A percentile compares a stretch with the other conserved stretches of the same genome.
Evolutionary conservation across 208 protist genomes (phyloP).

Genomic region (Trichomonas vaginalis): DNA sequence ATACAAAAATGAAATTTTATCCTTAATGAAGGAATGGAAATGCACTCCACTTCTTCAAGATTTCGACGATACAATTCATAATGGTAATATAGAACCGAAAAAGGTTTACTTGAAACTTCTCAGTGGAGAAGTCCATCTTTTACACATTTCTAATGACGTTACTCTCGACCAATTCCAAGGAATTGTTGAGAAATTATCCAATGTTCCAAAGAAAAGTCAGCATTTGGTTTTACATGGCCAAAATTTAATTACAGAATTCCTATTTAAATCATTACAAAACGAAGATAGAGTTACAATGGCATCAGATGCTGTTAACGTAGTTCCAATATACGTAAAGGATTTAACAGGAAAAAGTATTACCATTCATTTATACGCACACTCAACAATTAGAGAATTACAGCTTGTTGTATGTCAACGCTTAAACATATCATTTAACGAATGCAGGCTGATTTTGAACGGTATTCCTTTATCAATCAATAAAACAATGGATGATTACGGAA

Average conservation of each 20-base stretch:
- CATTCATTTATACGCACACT: not conserved
- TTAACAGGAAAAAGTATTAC: not conserved
- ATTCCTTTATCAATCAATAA: not conserved
- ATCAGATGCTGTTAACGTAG: not conserved
- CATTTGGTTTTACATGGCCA: not conserved
- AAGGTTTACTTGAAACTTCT: not conserved
- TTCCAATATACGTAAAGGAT: not conserved
- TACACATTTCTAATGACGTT: not conserved
- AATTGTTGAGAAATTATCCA: not conserved
- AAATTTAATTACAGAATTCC: not conserved
- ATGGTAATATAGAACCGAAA: not conserved
- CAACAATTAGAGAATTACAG: not conserved
- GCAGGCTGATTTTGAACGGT: not conserved
- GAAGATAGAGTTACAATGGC: not conserved
- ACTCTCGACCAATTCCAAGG: not conserved
- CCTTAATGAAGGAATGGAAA: not conserved
- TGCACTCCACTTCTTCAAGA: not conserved
- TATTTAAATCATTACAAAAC: not conserved
- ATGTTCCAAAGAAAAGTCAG: not conserved
- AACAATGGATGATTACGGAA: not conserved
- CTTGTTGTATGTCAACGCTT: not conserved
- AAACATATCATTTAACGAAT: not conserved
- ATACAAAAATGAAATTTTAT: not conserved
- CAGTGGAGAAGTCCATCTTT: not conserved
- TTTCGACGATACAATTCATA: not conserved